A percentile compares a stretch with the other conserved stretches of the same genome.
These are phyloP conservation scores for Penicillium argentinense DNA, from an alignment of 495 filamentous ascomycete species.

Conservation along the genomic window DNA sequence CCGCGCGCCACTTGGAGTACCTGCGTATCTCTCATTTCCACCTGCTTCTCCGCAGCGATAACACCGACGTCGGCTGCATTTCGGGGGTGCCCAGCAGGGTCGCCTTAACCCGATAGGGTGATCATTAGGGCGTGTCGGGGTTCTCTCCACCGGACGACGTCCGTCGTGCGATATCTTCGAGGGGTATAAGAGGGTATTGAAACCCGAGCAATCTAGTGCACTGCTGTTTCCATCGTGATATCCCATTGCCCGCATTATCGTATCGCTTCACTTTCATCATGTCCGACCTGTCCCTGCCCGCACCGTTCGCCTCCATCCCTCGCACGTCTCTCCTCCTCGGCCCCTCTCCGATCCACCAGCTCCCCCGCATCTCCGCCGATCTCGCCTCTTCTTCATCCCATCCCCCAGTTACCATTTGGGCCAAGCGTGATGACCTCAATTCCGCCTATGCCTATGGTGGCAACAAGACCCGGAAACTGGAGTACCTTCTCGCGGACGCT, in stretches of 20 bases:
- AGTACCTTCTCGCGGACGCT: constrained; percentile 60
- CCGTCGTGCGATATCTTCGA: neutral
- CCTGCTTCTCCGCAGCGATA: constrained; percentile 12
- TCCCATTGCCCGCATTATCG: too few relatives aligned
- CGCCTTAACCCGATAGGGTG: constrained; percentile 5
- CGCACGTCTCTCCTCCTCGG: constrained; percentile 53
- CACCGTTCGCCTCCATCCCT: constrained; percentile 59
- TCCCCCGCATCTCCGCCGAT: constrained; percentile 57
- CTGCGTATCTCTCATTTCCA: too few relatives aligned
- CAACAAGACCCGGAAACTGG: constrained; percentile 67
- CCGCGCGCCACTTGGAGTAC: too few relatives aligned
- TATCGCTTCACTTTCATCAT: neutral
- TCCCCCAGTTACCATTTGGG: constrained; percentile 49
- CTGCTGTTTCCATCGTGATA: neutral
- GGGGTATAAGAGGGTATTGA: neutral
- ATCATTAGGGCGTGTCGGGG: constrained; percentile 7
- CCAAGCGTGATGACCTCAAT: constrained; percentile 65
- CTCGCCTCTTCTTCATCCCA: constrained; percentile 42
- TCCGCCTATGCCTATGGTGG: constrained; percentile 62
- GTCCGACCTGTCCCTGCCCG: constrained; percentile 40
- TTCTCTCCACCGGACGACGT: neutral
- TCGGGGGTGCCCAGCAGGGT: neutral
- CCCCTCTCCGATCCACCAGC: constrained; percentile 59
- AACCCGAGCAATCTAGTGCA: too few relatives aligned
- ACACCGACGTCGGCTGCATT: constrained; percentile 14